Base-by-base conservation (phyloP, 2,329 filamentous ascomycete species). In the Allantophomopsis cytisporea region DNA sequence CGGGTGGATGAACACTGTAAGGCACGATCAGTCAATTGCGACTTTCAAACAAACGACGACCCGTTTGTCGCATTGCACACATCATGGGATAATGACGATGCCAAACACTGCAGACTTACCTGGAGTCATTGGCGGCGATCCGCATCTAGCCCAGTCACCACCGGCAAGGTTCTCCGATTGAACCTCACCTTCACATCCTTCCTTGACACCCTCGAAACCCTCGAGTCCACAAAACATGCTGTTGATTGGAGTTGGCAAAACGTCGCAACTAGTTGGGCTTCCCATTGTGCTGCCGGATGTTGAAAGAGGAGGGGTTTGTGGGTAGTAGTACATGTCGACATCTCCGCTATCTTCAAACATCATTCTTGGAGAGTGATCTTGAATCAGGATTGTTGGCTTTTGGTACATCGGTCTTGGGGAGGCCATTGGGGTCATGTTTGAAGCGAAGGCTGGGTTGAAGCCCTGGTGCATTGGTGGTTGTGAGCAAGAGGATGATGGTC, bases 81-180 rank as follows among this genome's bases (percentile, higher is more conserved):
- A 8, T 28, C 8, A 28, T 28, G 8, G 23, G 23, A 12, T 12
- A 8, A 28, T 28, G 23, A 28, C 10, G 23, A 28, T 28, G 23
- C 23, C 23, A 12, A 28, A 10, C 39, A 43, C 35, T 37, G 23
- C 16, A 15, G 20, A 75, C 85, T 67, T 80, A 94, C 86, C 77
- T 73, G 88, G 87, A 53, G 86, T 93, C 73, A 94, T 76, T 17
- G 86, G 85, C 38, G 88, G 87, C 23, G 88, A 94, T 42, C 74
- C 73, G 43, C 77, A 80, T 57, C 72, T 77, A 41, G 80, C 69
- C 81, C 85, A 93, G 51, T 89, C 83, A 47, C 82, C 68, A 47
- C 68, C 69, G 39, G 83, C 75, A 41, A 89, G 70, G 46, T 78
- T 77, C 62, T 91, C 84, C 15, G 75, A 72, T 50, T 79, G 71